Evolutionary conservation across 202 grass and related monocot genomes (phyloP), one percentile per base, ranked within the genome.

Genomic region (Carex arenaria): DNA sequence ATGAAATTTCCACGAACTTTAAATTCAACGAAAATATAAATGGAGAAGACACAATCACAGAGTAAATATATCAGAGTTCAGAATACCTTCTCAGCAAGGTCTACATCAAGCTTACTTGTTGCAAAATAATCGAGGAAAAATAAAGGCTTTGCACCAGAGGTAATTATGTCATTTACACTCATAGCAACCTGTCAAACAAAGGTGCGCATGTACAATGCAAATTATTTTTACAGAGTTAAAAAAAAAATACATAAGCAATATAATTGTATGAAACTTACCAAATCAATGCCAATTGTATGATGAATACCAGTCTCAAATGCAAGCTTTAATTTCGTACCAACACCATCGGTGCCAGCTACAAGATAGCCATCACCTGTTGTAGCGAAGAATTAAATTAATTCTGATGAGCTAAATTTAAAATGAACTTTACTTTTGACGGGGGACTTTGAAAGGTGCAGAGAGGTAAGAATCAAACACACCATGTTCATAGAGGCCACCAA

Each of bases 151-250:
- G 96, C 96, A 53, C 96, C 96, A 4, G 93, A 93, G 20, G 96
- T 98, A 82, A 98, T 73, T 70, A 98, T 95, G 81, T 98, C 93
- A 80, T 98, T 98, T 38, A 98, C 96, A 43, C 96, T 98, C 96
- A 98, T 98, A 79, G 96, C 93, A 23, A 98, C 96, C 96, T 98
- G 82, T 10, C 64, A 13, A 47, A 8, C 72, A n/a, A 61, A 55
- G 49, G 13, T 18, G 26, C 13, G 4, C 13, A n/a, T 10, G 28
- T 34, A 55, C 10, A 72, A 55, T 47, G 53, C 32, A n/a, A 66
- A 82, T 49, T 8, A 74, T 40, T 32, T 53, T 47, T 38, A 64
- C 5, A 51, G 12, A 67, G 17, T 53, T 43, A 26, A 1, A 22
- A 19, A 57, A 4, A 7, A 5, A 13, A 4, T 3, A 4, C 6